phyloP scores from a whole-genome alignment of 352 stramenopile genomes.

The Globisporangium paddicum region DNA sequence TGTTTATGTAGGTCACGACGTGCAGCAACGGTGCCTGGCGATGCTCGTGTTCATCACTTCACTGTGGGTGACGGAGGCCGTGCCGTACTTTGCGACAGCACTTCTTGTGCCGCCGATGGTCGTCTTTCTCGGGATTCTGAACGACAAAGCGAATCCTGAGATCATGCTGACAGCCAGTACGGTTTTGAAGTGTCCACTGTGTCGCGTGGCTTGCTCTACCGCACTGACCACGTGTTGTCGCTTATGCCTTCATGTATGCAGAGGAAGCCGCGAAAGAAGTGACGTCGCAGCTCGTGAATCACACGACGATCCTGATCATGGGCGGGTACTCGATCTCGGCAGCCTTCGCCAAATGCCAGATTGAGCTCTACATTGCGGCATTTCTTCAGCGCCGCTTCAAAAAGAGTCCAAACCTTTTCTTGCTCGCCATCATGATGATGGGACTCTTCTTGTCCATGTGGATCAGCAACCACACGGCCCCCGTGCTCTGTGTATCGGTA shows the following conservation, averaged over 20 bases:
- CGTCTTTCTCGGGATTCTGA: conserved; percentile 86
- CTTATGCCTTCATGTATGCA: conserved; percentile 12
- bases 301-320: conserved; percentile 93
- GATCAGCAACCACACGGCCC: conserved; percentile 93
- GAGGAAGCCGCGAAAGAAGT: conserved; percentile 85
- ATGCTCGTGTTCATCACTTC: conserved; percentile 90
- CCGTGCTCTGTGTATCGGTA: conserved; percentile 90
- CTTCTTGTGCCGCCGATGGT: conserved; percentile 86
- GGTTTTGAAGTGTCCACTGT: neutral
- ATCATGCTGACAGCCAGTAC: conserved; percentile 69
- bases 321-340: conserved; percentile 89
- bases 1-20: conserved; percentile 43
- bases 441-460: conserved; percentile 91
- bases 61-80: conserved; percentile 89
- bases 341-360: conserved; percentile 89
- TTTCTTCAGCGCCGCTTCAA: conserved; percentile 88
- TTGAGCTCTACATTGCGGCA: conserved; percentile 89
- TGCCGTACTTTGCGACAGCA: conserved; percentile 90
- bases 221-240: neutral
- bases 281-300: conserved; percentile 87
- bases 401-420: conserved; percentile 85
- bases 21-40: conserved; percentile 81
- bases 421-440: conserved; percentile 93
- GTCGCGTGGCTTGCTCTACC: neutral
- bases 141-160: conserved; percentile 74